Evolutionary conservation across 2,329 filamentous ascomycete species (phyloP).

Genomic region (Chaetomium strumarium): DNA sequence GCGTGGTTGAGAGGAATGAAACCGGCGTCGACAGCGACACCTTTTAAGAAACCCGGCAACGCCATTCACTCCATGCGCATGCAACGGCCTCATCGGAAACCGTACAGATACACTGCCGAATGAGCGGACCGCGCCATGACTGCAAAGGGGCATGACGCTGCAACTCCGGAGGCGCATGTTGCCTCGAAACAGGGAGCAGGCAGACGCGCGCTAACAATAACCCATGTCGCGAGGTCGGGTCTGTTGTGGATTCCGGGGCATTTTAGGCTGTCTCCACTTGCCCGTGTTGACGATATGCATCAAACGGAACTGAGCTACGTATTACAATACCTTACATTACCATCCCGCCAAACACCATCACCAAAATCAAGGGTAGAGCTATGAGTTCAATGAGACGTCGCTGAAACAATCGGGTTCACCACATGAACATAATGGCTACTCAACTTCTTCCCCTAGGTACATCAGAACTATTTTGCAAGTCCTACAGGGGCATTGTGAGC

Average conservation of each 20-base stretch:
- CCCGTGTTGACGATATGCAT: neutral
- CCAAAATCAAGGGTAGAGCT: neutral
- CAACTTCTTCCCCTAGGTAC: constrained; percentile 53
- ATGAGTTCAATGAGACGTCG: constrained; percentile 3
- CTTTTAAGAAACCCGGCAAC: neutral
- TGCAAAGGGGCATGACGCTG: constrained; percentile 17
- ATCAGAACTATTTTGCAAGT: neutral
- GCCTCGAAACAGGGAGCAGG: constrained; percentile 1
- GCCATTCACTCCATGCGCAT: neutral
- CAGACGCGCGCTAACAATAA: constrained; percentile 8
- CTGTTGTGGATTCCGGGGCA: too few species aligned
- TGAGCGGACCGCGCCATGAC: constrained; percentile 20
- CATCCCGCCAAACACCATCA: neutral
- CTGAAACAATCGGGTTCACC: constrained; percentile 1
- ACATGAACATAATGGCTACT: constrained; percentile 52
- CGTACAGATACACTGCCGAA: neutral
- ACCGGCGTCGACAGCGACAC: constrained; percentile 1
- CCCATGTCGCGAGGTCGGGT: neutral
- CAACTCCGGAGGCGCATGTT: neutral
- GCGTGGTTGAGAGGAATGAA: neutral
- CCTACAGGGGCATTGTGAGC: neutral
- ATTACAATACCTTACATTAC: neutral
- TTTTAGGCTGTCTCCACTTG: neutral
- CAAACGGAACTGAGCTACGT: neutral
- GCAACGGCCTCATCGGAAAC: constrained; percentile 5